Percentiles rank a stretch among this genome's conserved stretches.
phyloP scores from a whole-genome alignment of 345 rosid species.

The Angophora floribunda region DNA sequence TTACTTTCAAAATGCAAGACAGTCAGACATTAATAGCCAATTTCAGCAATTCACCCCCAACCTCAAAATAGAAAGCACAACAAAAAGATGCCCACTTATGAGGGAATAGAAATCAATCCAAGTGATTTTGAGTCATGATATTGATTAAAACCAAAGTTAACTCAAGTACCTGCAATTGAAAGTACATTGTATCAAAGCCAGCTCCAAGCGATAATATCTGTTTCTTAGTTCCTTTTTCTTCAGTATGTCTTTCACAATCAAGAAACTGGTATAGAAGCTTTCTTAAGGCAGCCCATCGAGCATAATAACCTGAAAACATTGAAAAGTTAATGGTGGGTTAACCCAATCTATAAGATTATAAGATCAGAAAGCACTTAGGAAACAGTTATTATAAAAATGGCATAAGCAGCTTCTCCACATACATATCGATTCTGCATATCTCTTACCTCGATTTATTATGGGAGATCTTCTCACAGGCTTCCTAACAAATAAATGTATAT shows the following conservation, averaged over 20 bases:
- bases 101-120: not conserved
- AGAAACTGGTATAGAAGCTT: constrained; percentile 80
- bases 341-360: not conserved
- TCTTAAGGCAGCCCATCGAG: constrained; percentile 94
- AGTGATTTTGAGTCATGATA: not conserved
- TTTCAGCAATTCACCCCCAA: not conserved
- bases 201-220: constrained; percentile 95
- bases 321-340: not conserved
- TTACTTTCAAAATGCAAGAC: not conserved
- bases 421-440: not conserved
- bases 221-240: constrained; percentile 27
- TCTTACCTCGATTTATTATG: constrained; percentile 80
- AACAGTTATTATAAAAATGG: not conserved
- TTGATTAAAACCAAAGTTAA: not conserved
- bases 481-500: constrained; percentile 72
- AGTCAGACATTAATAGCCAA: not conserved
- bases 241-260: constrained; percentile 24
- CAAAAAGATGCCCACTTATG: not conserved
- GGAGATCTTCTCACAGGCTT: constrained; percentile 91
- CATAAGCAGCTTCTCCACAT: not conserved
- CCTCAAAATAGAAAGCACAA: not conserved
- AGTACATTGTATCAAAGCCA: constrained; percentile 86
- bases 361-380: not conserved
- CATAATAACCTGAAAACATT: constrained; percentile 55
- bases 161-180: constrained; percentile 67